phyloP scores from a whole-genome alignment of 768 basidiomycete species.

The Dacryopinax primogenitus region DNA sequence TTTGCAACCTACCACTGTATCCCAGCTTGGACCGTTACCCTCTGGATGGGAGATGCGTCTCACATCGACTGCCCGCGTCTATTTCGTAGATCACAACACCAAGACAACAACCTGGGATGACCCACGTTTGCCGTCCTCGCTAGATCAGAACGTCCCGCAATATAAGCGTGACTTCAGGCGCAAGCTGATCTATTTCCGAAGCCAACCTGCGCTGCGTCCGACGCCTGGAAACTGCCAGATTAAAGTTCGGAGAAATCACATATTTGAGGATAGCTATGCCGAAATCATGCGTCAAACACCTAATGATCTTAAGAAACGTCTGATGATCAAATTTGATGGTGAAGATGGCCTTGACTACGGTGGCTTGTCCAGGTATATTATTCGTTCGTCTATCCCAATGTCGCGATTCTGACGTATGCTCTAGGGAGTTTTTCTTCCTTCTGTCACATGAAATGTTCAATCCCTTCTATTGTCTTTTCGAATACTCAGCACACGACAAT shows the following conservation, averaged over 20 bases:
- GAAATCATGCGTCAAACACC: slow-evolving; percentile 99
- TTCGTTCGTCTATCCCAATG: background rate
- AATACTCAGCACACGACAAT: slow-evolving; percentile 99
- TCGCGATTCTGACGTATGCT: background rate
- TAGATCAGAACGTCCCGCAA: slow-evolving; percentile 95
- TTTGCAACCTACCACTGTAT: slow-evolving; percentile 87
- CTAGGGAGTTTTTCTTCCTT: slow-evolving; percentile 98
- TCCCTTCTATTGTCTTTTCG: slow-evolving; percentile 98
- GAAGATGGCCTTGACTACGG: slow-evolving; percentile 99
- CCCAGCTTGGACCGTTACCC: slow-evolving; percentile 90
- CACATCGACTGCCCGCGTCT: slow-evolving; percentile 92
- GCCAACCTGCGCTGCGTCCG: slow-evolving; percentile 93
- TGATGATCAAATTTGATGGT: slow-evolving; percentile 99
- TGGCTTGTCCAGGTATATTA: slow-evolving; percentile 75
- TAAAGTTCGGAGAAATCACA: slow-evolving; percentile 94
- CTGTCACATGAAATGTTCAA: slow-evolving; percentile 99
- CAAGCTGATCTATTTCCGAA: slow-evolving; percentile 98
- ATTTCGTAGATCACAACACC: slow-evolving; percentile 99
- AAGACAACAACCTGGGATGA: slow-evolving; percentile 99
- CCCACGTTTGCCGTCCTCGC: slow-evolving; percentile 79
- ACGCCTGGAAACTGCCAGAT: slow-evolving; percentile 99
- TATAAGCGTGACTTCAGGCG: slow-evolving; percentile 99
- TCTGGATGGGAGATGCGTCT: slow-evolving; percentile 99
- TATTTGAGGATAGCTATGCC: slow-evolving; percentile 98
- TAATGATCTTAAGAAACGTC: slow-evolving; percentile 91